phyloP scores from a whole-genome alignment of 768 basidiomycete genomes.

The Naganishia randhawae region DNA sequence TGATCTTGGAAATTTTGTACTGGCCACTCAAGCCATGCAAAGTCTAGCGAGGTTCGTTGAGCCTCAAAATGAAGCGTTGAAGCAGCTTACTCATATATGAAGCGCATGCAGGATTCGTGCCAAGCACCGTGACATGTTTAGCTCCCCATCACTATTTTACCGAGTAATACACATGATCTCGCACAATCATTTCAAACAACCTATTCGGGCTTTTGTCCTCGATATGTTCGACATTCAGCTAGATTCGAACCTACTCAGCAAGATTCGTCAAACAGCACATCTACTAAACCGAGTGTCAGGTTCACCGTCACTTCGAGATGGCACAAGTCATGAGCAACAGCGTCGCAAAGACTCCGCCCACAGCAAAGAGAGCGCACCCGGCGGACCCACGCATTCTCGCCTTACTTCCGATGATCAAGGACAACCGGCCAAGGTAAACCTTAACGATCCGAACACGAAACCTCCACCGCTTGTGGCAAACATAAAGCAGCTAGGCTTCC shows the following conservation, averaged over 20 bases:
- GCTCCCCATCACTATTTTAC: slow-evolving; percentile 72
- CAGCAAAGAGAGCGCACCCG: neutral
- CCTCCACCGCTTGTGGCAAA: neutral
- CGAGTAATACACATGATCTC: slow-evolving; percentile 83
- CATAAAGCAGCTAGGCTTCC: slow-evolving; percentile 3
- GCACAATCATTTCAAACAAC: slow-evolving; percentile 81
- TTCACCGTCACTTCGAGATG: neutral
- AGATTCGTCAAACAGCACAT: slow-evolving; percentile 10
- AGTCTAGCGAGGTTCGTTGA: slow-evolving; percentile 70
- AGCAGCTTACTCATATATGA: neutral
- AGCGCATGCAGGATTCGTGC: slow-evolving; percentile 35
- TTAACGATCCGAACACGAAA: neutral
- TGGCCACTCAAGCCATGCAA: slow-evolving; percentile 89
- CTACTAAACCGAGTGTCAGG: neutral
- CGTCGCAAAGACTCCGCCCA: neutral
- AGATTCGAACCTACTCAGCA: slow-evolving; percentile 58
- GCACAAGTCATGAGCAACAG: neutral
- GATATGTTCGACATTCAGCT: slow-evolving; percentile 86
- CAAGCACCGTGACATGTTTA: slow-evolving; percentile 66
- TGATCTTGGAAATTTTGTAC: slow-evolving; percentile 90
- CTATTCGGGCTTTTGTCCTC: slow-evolving; percentile 85
- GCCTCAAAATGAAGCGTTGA: neutral
- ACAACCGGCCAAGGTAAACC: neutral
- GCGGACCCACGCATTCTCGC: neutral
- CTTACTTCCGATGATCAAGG: neutral